These are phyloP conservation scores for Syzygium jambos DNA, from an alignment of 345 rosid species.

Conservation along the genomic window DNA sequence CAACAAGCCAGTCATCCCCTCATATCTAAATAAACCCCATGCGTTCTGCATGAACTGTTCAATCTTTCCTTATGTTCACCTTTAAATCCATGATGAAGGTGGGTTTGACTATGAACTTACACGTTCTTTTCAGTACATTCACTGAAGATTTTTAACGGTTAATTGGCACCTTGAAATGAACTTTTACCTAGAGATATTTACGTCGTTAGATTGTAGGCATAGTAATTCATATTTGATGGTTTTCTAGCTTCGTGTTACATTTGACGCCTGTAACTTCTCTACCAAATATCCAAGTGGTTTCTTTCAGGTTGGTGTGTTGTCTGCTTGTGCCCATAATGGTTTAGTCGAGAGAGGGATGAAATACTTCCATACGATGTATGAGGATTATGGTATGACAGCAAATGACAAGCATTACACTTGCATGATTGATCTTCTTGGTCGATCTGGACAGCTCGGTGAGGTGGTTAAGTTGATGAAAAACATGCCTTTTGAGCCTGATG, in stretches of 20 bases:
- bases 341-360: slow-evolving; percentile 20
- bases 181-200: not conserved
- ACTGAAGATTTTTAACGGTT: not conserved
- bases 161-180: not conserved
- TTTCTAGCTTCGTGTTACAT: not conserved
- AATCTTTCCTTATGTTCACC: not conserved
- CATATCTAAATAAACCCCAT: no score
- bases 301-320: slow-evolving; percentile 18
- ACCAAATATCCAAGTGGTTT: not conserved
- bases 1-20: no score
- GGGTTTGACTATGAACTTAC: not conserved
- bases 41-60: not conserved
- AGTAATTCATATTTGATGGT: not conserved
- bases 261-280: not conserved
- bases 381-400: slow-evolving; percentile 8
- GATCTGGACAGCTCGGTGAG: slow-evolving; percentile 18
- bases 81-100: not conserved
- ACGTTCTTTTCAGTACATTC: not conserved
- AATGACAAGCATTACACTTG: slow-evolving; percentile 21
- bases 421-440: slow-evolving; percentile 27
- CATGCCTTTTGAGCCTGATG: slow-evolving; percentile 24
- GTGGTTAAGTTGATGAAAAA: slow-evolving; percentile 15
- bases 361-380: slow-evolving; percentile 15
- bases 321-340: slow-evolving; percentile 27
- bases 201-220: not conserved